These are phyloP conservation scores for Sarcodon sp. DNA, from an alignment of 768 basidiomycete genomes.

Conservation along the genomic window DNA sequence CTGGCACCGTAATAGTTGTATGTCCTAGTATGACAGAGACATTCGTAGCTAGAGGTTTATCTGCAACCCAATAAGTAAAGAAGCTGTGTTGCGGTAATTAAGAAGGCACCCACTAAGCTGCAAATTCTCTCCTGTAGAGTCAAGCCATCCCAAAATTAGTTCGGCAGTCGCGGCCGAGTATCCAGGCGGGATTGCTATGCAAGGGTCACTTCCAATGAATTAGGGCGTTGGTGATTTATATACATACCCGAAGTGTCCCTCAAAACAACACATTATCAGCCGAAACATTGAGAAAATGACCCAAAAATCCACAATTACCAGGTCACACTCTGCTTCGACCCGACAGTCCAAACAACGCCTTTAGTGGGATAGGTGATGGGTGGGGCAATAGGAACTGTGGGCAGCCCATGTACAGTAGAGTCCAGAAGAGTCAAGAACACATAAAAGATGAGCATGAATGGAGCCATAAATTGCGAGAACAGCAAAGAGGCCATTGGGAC, in stretches of 20 bases:
- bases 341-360: slow-evolving; percentile 22
- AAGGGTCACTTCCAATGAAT: not conserved
- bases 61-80: slow-evolving; percentile 11
- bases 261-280: not conserved
- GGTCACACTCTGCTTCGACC: slow-evolving; percentile 24
- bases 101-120: slow-evolving; percentile 26
- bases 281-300: not conserved
- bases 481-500: too few species aligned
- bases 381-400: slow-evolving; percentile 12
- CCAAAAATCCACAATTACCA: slow-evolving; percentile 23
- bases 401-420: too few species aligned
- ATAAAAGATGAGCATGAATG: too few species aligned
- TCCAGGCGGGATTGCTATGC: slow-evolving; percentile 20
- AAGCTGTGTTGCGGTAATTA: not conserved
- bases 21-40: slow-evolving; percentile 26
- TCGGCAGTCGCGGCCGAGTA: slow-evolving; percentile 21
- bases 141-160: slow-evolving; percentile 31
- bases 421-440: too few species aligned
- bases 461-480: too few species aligned
- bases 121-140: slow-evolving; percentile 22
- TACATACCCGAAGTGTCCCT: not conserved
- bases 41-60: slow-evolving; percentile 26
- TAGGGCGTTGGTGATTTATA: not conserved
- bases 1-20: slow-evolving; percentile 26
- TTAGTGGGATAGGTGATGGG: slow-evolving; percentile 25